Conservation (phyloP, 2,329 filamentous ascomycete species). For the Aureobasidium sp. region DNA sequence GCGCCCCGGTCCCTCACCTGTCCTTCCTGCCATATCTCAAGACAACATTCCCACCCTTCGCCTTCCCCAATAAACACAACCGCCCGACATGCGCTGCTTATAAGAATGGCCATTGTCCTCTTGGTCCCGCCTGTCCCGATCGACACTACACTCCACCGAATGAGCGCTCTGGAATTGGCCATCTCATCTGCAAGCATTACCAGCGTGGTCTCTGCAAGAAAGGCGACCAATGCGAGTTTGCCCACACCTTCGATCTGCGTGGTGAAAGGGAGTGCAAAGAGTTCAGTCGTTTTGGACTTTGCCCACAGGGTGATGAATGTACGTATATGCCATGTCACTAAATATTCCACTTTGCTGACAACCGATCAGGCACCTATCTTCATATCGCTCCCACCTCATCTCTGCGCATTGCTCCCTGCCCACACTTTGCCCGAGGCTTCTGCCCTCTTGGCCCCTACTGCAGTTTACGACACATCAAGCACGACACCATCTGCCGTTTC, state of each 20-base stretch:
- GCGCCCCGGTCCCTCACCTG: conserved; percentile 19
- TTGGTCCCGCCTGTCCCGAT: conserved; percentile 76
- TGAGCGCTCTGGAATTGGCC: conserved; percentile 24
- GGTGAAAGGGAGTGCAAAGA: conserved; percentile 99
- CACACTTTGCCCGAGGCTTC: conserved; percentile 82
- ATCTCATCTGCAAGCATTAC: conserved; percentile 96
- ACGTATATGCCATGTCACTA: conserved; percentile 54
- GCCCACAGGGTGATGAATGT: conserved; percentile 94
- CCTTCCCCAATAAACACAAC: conserved; percentile 25
- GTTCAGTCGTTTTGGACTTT: conserved; percentile 87
- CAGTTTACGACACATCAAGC: conserved; percentile 79
- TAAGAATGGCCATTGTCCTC: conserved; percentile 74
- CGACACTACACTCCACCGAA: conserved; percentile 56
- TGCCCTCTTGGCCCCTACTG: conserved; percentile 84
- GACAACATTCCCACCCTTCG: conserved; percentile 22
- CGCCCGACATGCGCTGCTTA: conserved; percentile 76
- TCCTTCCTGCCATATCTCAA: conserved; percentile 27
- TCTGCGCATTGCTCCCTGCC: conserved; percentile 58
- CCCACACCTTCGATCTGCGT: conserved; percentile 96
- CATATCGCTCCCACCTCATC: conserved; percentile 57
- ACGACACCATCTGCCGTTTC: conserved; percentile 63
- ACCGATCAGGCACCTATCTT: conserved; percentile 21
- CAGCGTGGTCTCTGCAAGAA: conserved; percentile 96
- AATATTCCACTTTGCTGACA: conserved; percentile 55
- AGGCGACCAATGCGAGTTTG: conserved; percentile 90